Base-by-base conservation (phyloP, 2,329 filamentous ascomycete genomes). In the Cladophialophora chaetospira region DNA sequence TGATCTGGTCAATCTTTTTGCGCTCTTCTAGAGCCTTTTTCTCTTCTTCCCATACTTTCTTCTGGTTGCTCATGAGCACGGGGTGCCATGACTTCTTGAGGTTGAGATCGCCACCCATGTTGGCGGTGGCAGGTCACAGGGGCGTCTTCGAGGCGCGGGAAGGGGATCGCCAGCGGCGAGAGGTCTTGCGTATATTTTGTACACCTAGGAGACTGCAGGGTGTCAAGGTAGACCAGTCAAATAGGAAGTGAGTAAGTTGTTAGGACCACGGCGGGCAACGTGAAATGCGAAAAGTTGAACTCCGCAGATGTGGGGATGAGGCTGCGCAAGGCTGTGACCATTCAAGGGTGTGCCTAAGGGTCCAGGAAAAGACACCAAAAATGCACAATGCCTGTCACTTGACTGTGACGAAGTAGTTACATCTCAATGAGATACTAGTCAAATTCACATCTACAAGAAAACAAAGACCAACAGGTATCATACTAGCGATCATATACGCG, bases 31-130 rank as follows among this genome's bases (percentile, higher is more conserved):
- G 84, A 3, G 93, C 94, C 65, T 91, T 89, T 72, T 94, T 87
- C 71, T 97, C 92, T 73, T 95, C 89, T 61, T 93, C 86, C 85
- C 89, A 96, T 65, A 97, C 92, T 71, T 84, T 85, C 73, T 85
- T 85, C 79, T 96, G 94, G 74, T 99, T 99, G 77, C 87, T 89
- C 76, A 91, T 85, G 64, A 97, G 82, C 67, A 87, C 85, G 59
- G 94, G 93, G 76, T 99, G 93, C 86, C 93, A 99, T 80, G 89
- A 83, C 72, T 86, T 86, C 55, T 69, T 68, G 42, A 66, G 45
- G 70, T 97, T 97, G 70, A 99, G 84, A 81, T 97, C 92, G 71
- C 91, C 91, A 78, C 92, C 92, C 88, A 95, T 96, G 63, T 75
- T 88, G 77, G 67, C 72, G 43, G 15, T 11, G 21, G 26, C 13